A percentile compares a stretch with the other conserved stretches of the same genome.
Evolutionary conservation across 306 rosid species (phyloP).

Genomic region (Castanospermum australe): DNA sequence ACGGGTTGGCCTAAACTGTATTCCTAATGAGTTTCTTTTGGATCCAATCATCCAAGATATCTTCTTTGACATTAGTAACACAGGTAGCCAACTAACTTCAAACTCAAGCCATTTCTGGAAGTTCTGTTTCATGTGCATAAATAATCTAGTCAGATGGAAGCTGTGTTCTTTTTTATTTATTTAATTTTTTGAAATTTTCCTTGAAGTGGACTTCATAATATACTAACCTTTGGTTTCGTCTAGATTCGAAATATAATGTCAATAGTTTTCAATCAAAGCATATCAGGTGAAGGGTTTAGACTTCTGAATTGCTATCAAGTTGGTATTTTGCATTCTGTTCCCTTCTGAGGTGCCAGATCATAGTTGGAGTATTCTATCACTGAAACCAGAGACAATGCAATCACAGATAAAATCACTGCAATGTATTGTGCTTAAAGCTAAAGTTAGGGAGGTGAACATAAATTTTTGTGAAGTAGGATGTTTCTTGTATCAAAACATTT

Average conservation of each 20-base stretch:
- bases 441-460: not conserved
- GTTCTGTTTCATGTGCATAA: slow-evolving; percentile 29
- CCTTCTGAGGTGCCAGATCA: not conserved
- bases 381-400: not conserved
- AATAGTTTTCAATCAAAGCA: not conserved
- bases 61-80: slow-evolving; percentile 25
- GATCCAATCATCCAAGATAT: slow-evolving; percentile 98
- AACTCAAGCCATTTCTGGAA: not conserved
- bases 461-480: not conserved
- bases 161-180: not conserved
- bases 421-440: not conserved
- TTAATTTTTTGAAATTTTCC: not conserved
- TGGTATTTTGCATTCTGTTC: not conserved
- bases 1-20: slow-evolving; percentile 90
- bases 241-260: not conserved
- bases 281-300: not conserved
- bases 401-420: not conserved
- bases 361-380: not conserved
- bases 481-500: not conserved
- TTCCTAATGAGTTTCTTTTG: slow-evolving; percentile 94
- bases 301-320: not conserved
- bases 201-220: not conserved
- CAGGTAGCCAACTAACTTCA: slow-evolving; percentile 9
- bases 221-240: not conserved
- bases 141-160: not conserved